phyloP scores from a whole-genome alignment of 805 yeast genomes.

The Barnettozyma pratensis region DNA sequence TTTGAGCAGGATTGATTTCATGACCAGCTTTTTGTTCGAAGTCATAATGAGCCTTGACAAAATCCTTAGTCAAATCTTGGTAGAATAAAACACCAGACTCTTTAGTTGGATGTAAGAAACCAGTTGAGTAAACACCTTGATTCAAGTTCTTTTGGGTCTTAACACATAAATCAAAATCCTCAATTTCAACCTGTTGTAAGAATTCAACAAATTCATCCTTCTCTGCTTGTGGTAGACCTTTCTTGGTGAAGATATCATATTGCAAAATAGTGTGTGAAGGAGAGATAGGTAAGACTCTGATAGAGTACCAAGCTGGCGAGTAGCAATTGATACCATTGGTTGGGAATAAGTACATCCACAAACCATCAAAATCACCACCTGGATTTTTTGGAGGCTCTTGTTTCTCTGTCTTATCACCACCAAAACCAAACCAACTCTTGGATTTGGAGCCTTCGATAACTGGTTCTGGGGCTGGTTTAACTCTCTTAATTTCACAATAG shows the following conservation, averaged over 20 bases:
- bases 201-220: slow-evolving; percentile 61
- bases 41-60: slow-evolving; percentile 51
- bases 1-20: slow-evolving; percentile 45
- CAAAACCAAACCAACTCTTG: slow-evolving; percentile 50
- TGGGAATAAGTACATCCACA: slow-evolving; percentile 60
- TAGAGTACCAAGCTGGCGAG: slow-evolving; percentile 63
- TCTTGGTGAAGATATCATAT: slow-evolving; percentile 57
- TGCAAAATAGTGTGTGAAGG: slow-evolving; percentile 53
- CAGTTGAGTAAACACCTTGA: slow-evolving; percentile 55
- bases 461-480: slow-evolving; percentile 20
- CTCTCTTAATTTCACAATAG: slow-evolving; percentile 47
- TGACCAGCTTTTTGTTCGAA: slow-evolving; percentile 40
- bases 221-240: slow-evolving; percentile 45
- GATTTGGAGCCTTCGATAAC: slow-evolving; percentile 30
- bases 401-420: slow-evolving; percentile 26
- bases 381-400: slow-evolving; percentile 36
- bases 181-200: slow-evolving; percentile 56
- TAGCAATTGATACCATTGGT: slow-evolving; percentile 59
- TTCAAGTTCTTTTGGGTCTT: slow-evolving; percentile 56
- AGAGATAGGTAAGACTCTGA: slow-evolving; percentile 50
- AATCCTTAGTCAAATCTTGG: slow-evolving; percentile 48
- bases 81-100: slow-evolving; percentile 56
- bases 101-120: slow-evolving; percentile 53
- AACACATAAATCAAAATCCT: slow-evolving; percentile 55
- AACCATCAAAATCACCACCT: slow-evolving; percentile 58